Evolutionary conservation across 371 early-diverging fungal genomes (phyloP), one percentile per base, ranked within the genome.

Genomic region (Dinochytrium kinnereticum): DNA sequence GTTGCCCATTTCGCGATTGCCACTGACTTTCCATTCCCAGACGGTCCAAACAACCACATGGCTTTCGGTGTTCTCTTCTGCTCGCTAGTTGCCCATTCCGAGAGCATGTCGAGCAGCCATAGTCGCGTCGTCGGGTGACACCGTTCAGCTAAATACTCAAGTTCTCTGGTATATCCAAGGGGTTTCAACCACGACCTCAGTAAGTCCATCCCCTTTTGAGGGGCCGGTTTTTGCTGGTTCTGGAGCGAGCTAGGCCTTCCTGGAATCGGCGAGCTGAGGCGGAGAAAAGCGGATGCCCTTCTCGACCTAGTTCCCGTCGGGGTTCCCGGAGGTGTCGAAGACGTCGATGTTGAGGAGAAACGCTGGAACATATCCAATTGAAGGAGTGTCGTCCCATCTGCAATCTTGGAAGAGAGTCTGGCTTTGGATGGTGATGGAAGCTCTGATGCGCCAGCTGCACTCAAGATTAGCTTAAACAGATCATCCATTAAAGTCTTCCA

Each of bases 21-120:
- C 13, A 68, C 69, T 2, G 72, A 67, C 64, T 78, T 78, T 15
- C 78, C 78, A 26, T 51, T n/a, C 13, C 78, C 71, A 37, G 24
- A 24, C 13, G 36, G 44, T 17, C 78, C 78, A 1, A 24, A 1
- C 7, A 75, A 17, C 78, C 78, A 75, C 19, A 71, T 26, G 2
- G 65, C 40, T 34, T 37, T 61, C 7, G 3, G 19, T 34, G 61
- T 10, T 3, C 2, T 37, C 0, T 31, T 2, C 1, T 51, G 28
- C 15, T 75, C 75, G 40, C 28, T 26, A 26, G 5, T 24, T 7
- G 55, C 28, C 71, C 71, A 76, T n/a, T 64, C 38, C 5, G 69
- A 15, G 21, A 78, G 36, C 1, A 75, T 33, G 38, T 65, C 44
- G 36, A 71, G 31, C 17, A 78, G 65, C 75, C 75, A 74, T 15